phyloP scores from a whole-genome alignment of 2,329 filamentous ascomycete species.

The Clarireedia sp. region DNA sequence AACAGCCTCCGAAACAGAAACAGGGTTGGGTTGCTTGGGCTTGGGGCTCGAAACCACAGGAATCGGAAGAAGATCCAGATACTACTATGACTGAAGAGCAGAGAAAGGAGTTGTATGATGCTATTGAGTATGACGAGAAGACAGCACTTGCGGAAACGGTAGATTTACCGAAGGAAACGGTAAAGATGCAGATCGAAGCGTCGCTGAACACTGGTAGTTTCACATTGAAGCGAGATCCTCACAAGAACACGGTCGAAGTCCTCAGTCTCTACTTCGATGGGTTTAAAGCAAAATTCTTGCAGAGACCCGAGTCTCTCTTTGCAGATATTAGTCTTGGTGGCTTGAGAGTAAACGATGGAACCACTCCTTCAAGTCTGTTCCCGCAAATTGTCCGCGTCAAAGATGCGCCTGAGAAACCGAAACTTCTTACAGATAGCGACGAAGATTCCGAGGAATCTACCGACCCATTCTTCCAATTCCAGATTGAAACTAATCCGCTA shows the following conservation, averaged over 20 bases:
- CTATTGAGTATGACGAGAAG: constrained; percentile 98
- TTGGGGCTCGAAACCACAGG: constrained; percentile 68
- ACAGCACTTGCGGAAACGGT: constrained; percentile 79
- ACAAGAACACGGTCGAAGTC: constrained; percentile 70
- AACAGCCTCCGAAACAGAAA: constrained; percentile 51
- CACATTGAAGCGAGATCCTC: constrained; percentile 78
- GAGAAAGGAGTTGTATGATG: constrained; percentile 90
- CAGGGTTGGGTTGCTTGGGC: constrained; percentile 89
- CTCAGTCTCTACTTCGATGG: constrained; percentile 89
- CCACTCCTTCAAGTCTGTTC: constrained; percentile 82
- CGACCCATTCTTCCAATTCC: constrained; percentile 84
- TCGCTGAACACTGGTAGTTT: constrained; percentile 95
- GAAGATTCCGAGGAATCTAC: constrained; percentile 35
- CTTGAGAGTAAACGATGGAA: constrained; percentile 90
- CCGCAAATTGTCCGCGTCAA: constrained; percentile 96
- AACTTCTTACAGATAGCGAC: constrained; percentile 30
- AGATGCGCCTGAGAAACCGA: constrained; percentile 55
- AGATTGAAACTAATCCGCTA: constrained; percentile 90
- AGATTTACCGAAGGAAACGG: constrained; percentile 80
- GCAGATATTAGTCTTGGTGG: constrained; percentile 86
- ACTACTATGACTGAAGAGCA: constrained; percentile 91
- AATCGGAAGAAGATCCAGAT: constrained; percentile 60
- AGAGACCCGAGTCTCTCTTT: constrained; percentile 84
- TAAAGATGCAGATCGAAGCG: constrained; percentile 88
- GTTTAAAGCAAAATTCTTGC: constrained; percentile 82